A percentile compares a stretch with the other conserved stretches of the same genome.
phyloP scores from a whole-genome alignment of 2,329 filamentous ascomycete genomes.

The Coniochaeta hoffmannii region DNA sequence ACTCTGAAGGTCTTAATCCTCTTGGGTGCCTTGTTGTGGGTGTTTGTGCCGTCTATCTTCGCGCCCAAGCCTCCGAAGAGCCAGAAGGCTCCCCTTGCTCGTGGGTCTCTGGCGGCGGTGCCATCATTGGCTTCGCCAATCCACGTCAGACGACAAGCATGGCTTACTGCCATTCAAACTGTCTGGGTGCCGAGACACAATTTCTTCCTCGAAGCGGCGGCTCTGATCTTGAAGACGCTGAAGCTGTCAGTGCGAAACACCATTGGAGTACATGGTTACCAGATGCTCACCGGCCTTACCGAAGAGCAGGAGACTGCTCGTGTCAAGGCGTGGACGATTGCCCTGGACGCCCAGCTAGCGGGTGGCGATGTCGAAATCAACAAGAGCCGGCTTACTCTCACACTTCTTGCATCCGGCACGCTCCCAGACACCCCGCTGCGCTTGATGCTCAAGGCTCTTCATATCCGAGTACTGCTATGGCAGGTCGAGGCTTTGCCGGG shows the following conservation, averaged over 20 bases:
- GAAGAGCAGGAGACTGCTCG: conserved; percentile 80
- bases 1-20: conserved; percentile 47
- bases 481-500: conserved; percentile 56
- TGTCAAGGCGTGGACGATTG: conserved; percentile 88
- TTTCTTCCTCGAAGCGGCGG: conserved; percentile 77
- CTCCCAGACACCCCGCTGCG: conserved; percentile 74
- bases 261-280: conserved; percentile 70
- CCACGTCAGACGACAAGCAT: conserved; percentile 78
- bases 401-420: conserved; percentile 80
- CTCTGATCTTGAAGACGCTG: conserved; percentile 69
- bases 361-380: conserved; percentile 87
- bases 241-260: conserved; percentile 76
- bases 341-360: conserved; percentile 84
- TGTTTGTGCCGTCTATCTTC: conserved; percentile 47
- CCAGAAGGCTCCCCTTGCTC: conserved; percentile 27
- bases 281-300: conserved; percentile 70
- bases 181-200: conserved; percentile 86
- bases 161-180: conserved; percentile 87
- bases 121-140: conserved; percentile 76
- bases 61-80: conserved; percentile 44
- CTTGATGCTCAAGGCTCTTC: conserved; percentile 86
- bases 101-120: conserved; percentile 38
- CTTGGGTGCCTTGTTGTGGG: conserved; percentile 46
- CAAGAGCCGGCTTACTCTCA: conserved; percentile 77
- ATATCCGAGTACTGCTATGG: conserved; percentile 86